phyloP scores from a whole-genome alignment of 306 rosid species.

The Corylus heterophylla region DNA sequence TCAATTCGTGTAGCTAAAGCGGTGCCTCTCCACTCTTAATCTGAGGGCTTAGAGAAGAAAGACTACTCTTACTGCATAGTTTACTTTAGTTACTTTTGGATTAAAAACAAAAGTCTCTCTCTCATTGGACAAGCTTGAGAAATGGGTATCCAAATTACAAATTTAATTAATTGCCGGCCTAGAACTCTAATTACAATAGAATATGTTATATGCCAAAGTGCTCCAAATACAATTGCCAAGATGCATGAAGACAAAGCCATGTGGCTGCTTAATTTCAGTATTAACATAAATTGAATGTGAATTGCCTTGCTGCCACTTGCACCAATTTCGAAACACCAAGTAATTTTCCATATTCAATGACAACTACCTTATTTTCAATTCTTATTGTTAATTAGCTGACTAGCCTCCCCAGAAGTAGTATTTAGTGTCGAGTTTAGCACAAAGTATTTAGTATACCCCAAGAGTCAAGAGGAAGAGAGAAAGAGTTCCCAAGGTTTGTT shows the following conservation, averaged over 20 bases:
- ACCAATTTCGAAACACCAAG: neutral
- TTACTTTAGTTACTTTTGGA: neutral
- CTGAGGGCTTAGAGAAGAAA: neutral
- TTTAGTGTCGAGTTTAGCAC: neutral
- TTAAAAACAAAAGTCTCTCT: neutral
- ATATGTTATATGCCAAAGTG: neutral
- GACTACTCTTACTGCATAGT: neutral
- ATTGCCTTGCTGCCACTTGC: neutral
- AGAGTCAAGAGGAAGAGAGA: neutral
- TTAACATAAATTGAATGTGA: neutral
- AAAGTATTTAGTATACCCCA: neutral
- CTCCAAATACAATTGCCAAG: neutral
- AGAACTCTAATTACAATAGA: neutral
- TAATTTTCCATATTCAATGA: neutral
- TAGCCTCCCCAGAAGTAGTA: neutral
- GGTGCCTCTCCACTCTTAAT: neutral
- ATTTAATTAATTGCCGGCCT: neutral
- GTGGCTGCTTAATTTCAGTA: neutral
- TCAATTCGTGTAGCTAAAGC: neutral
- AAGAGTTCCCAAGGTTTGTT: neutral
- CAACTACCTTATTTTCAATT: neutral
- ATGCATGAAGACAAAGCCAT: neutral
- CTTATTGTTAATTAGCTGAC: neutral
- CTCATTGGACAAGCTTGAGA: neutral
- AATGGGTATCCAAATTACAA: neutral